phyloP scores from a whole-genome alignment of 331 rosid genomes.

The Cydonia oblonga region DNA sequence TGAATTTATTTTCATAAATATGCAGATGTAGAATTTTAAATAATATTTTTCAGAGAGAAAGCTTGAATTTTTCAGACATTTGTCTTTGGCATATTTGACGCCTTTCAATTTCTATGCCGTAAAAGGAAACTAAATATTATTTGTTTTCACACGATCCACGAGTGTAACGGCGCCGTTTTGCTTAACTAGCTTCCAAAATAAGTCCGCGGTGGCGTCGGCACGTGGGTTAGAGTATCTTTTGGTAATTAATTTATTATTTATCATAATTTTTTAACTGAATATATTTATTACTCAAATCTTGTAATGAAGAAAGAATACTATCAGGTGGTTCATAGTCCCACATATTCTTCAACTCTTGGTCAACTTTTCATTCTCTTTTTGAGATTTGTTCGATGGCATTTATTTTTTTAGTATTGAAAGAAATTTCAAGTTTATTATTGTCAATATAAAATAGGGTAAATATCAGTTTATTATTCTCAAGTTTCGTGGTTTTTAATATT shows the following conservation, averaged over 20 bases:
- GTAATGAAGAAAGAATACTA: too few species aligned
- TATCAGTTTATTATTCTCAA: too few species aligned
- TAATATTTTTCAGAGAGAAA: not conserved
- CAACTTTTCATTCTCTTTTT: slow-evolving; percentile 12
- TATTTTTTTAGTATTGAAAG: too few species aligned
- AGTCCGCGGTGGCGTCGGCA: not conserved
- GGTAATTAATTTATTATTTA: not conserved
- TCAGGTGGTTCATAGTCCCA: not conserved
- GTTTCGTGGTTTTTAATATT: too few species aligned
- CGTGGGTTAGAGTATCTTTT: not conserved
- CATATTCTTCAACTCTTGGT: not conserved
- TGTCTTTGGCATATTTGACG: not conserved
- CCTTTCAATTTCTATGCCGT: not conserved
- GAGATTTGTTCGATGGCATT: not conserved
- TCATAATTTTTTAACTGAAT: not conserved
- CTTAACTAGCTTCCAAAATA: not conserved
- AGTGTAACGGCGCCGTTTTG: slow-evolving; percentile 17
- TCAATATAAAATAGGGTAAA: too few species aligned
- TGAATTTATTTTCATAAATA: not conserved
- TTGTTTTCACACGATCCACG: not conserved
- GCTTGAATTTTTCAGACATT: not conserved
- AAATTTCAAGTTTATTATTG: too few species aligned
- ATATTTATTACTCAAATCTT: not conserved
- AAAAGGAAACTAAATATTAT: not conserved
- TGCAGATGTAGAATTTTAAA: not conserved